A percentile compares a stretch with the other conserved stretches of the same genome.
phyloP scores from a whole-genome alignment of 2,329 filamentous ascomycete genomes.

The Penicillium sp. region DNA sequence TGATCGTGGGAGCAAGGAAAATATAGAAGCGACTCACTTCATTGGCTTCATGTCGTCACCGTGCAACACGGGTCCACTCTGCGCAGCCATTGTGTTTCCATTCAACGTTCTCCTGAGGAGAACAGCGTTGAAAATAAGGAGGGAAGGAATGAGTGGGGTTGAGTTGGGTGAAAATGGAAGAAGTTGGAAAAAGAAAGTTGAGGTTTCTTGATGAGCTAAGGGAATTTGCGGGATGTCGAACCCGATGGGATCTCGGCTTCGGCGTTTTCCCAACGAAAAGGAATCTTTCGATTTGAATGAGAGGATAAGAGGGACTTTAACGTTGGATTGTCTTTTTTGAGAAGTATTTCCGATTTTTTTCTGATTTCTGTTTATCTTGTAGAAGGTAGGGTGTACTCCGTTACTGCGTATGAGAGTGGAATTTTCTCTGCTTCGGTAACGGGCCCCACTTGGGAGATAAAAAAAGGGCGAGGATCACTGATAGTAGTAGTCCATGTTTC shows the following conservation, averaged over 20 bases:
- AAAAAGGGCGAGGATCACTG: not conserved
- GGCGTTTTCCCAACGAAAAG: slow-evolving; percentile 6
- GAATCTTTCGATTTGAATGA: not conserved
- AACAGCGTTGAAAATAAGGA: slow-evolving; percentile 3
- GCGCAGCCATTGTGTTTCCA: slow-evolving; percentile 44
- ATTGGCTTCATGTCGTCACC: slow-evolving; percentile 58
- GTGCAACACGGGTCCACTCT: slow-evolving; percentile 49
- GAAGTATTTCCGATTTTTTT: not conserved
- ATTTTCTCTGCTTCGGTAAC: slow-evolving; percentile 1
- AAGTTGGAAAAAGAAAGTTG: slow-evolving; percentile 20
- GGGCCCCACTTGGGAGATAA: not conserved
- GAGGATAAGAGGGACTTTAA: not conserved
- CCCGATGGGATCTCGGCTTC: slow-evolving; percentile 16
- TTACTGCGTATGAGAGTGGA: not conserved
- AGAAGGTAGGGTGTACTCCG: not conserved
- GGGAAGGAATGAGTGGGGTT: slow-evolving; percentile 10
- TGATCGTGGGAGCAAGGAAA: not conserved
- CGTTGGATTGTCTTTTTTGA: not conserved
- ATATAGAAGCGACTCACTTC: slow-evolving; percentile 48
- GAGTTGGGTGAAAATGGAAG: slow-evolving; percentile 11
- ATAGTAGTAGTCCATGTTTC: not conserved
- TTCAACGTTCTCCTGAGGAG: slow-evolving; percentile 24
- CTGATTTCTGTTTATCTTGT: not conserved
- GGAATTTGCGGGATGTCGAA: slow-evolving; percentile 33
- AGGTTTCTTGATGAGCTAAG: slow-evolving; percentile 32